Conservation (phyloP, 495 filamentous ascomycete genomes). For the Penicillium canariense region DNA sequence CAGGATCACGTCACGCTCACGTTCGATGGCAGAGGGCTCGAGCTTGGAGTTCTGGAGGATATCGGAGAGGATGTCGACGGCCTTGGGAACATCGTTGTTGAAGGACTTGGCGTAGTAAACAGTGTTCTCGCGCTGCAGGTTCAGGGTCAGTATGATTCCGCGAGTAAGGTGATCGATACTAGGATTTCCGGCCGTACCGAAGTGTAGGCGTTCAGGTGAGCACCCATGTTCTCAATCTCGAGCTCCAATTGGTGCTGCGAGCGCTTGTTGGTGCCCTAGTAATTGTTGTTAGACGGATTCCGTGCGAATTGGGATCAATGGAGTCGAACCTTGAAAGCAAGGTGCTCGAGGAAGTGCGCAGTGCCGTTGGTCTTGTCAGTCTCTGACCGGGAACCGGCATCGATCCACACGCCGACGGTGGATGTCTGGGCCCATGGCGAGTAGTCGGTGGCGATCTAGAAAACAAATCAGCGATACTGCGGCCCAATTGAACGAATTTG, state of each 20-base stretch:
- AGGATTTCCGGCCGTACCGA: constrained; percentile 65
- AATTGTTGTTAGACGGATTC: constrained; percentile 28
- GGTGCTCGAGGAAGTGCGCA: constrained; percentile 98
- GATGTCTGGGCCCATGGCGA: constrained; percentile 98
- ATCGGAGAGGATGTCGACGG: constrained; percentile 96
- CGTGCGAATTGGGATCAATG: constrained; percentile 1
- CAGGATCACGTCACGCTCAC: constrained; percentile 96
- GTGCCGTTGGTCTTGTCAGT: constrained; percentile 98
- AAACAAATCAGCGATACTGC: constrained; percentile 37
- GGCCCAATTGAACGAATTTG: constrained; percentile 24
- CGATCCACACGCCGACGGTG: constrained; percentile 98
- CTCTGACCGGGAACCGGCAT: constrained; percentile 96
- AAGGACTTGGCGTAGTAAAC: constrained; percentile 99
- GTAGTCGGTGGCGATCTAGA: constrained; percentile 93
- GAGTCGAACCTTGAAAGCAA: constrained; percentile 88
- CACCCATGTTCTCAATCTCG: constrained; percentile 99
- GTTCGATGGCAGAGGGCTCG: constrained; percentile 86
- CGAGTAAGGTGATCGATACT: constrained; percentile 2
- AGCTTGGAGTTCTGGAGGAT: constrained; percentile 99
- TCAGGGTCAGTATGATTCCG: constrained; percentile 32
- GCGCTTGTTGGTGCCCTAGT: constrained; percentile 83
- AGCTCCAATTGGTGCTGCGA: constrained; percentile 96
- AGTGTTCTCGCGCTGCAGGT: constrained; percentile 85
- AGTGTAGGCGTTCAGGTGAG: constrained; percentile 98
- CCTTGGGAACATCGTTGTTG: constrained; percentile 92